These are phyloP conservation scores for Yamadazyma songkhlaensis DNA, from an alignment of 1,139 yeast genomes.

Conservation along the genomic window DNA sequence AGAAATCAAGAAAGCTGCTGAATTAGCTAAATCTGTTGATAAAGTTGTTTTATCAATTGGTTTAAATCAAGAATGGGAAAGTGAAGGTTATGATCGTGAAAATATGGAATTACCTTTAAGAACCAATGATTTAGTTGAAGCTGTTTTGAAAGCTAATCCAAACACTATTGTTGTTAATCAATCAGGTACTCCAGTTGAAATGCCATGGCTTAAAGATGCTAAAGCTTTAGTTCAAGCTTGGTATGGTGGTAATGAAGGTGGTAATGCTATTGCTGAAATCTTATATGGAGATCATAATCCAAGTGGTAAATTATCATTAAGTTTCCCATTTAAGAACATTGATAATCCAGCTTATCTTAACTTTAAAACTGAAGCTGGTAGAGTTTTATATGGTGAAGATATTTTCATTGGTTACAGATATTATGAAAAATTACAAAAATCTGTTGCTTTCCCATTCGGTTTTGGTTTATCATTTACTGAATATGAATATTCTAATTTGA, in stretches of 20 bases:
- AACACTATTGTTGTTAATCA: constrained; percentile 54
- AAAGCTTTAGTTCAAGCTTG: constrained; percentile 50
- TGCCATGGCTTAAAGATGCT: constrained; percentile 50
- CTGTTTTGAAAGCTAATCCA: constrained; percentile 44
- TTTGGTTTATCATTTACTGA: constrained; percentile 55
- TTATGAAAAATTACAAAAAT: constrained; percentile 47
- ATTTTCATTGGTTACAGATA: constrained; percentile 58
- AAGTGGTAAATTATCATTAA: constrained; percentile 26
- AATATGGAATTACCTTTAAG: constrained; percentile 39
- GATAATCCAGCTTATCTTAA: constrained; percentile 44
- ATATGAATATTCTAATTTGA: constrained; percentile 23
- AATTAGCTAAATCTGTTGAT: constrained; percentile 25
- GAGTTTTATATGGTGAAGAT: constrained; percentile 52
- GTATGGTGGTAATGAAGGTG: constrained; percentile 30
- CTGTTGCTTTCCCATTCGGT: constrained; percentile 59
- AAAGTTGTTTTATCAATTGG: constrained; percentile 42
- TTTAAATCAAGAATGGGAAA: constrained; percentile 30
- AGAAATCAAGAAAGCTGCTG: constrained; percentile 20
- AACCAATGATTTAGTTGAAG: constrained; percentile 43
- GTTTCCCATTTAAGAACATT: constrained; percentile 42
- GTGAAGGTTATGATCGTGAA: constrained; percentile 29
- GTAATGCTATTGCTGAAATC: constrained; percentile 20
- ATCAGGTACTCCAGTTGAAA: constrained; percentile 58
- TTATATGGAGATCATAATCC: constrained; percentile 22
- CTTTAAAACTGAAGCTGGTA: constrained; percentile 36